A percentile compares a stretch with the other conserved stretches of the same genome.
These are phyloP conservation scores for Syncephalastrum contaminatum DNA, from an alignment of 371 early-diverging fungal species.

Conservation along the genomic window DNA sequence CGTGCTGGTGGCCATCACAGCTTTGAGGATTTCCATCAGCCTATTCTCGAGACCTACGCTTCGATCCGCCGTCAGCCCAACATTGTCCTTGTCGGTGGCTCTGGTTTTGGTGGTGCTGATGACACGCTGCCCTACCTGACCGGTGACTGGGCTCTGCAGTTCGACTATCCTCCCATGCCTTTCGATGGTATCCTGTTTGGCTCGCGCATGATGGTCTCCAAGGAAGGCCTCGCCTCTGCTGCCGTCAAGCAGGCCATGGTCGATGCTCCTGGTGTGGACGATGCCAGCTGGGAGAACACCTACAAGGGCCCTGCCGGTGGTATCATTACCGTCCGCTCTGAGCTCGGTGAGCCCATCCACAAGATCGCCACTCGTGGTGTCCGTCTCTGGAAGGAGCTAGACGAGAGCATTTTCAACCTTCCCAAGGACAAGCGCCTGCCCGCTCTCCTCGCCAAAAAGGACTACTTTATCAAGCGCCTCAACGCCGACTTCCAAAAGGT, in stretches of 20 bases:
- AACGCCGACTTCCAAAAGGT: conserved; percentile 92
- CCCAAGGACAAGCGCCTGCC: conserved; percentile 88
- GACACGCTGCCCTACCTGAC: conserved; percentile 94
- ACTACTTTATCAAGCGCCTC: conserved; percentile 88
- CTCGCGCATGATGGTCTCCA: conserved; percentile 95
- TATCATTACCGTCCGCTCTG: conserved; percentile 91
- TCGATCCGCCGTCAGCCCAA: conserved; percentile 86
- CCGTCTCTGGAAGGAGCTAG: conserved; percentile 93
- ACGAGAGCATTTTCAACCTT: conserved; percentile 86
- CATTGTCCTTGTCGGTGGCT: conserved; percentile 89
- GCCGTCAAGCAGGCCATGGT: conserved; percentile 92
- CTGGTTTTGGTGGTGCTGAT: conserved; percentile 90
- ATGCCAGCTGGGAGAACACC: conserved; percentile 91
- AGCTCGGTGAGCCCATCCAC: conserved; percentile 97
- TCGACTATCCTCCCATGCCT: conserved; percentile 93
- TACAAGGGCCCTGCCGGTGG: conserved; percentile 91
- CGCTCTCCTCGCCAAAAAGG: conserved; percentile 83
- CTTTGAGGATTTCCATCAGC: conserved; percentile 94
- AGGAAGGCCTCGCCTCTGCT: conserved; percentile 83
- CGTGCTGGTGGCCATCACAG: conserved; percentile 97
- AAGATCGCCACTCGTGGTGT: conserved; percentile 96
- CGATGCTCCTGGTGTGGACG: conserved; percentile 85
- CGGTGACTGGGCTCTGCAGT: conserved; percentile 88
- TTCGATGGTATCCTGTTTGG: conserved; percentile 94
- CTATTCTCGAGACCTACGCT: conserved; percentile 91